Conservation (phyloP, 129 eudicot genomes). For the Solidago caesia region DNA sequence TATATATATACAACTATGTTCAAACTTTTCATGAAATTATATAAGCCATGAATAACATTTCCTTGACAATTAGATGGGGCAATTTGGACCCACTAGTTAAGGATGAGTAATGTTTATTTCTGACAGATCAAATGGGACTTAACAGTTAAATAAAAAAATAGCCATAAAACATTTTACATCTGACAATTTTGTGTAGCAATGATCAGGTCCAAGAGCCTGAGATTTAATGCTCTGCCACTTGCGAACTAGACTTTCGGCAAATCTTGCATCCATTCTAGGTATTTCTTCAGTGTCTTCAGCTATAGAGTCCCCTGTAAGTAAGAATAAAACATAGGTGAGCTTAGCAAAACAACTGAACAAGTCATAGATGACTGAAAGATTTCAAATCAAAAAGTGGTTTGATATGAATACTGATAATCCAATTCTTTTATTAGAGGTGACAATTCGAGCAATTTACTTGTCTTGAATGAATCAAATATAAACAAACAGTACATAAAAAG, state of each 20-base stretch:
- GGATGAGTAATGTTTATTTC: background rate
- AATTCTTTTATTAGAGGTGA: background rate
- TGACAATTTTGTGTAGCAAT: slow-evolving; percentile 54
- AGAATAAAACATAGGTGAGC: background rate
- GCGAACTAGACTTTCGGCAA: slow-evolving; percentile 81
- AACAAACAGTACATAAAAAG: background rate
- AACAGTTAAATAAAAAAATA: background rate
- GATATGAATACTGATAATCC: background rate
- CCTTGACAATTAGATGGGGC: background rate
- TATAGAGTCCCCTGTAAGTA: slow-evolving; percentile 44
- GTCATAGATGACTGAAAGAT: background rate
- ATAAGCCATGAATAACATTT: background rate
- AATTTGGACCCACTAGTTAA: background rate
- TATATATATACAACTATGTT: background rate
- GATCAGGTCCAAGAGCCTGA: slow-evolving; percentile 90
- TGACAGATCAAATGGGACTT: background rate
- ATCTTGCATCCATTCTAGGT: slow-evolving; percentile 90
- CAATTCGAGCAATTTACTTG: background rate
- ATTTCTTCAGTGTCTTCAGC: slow-evolving; percentile 54
- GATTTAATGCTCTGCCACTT: slow-evolving; percentile 91
- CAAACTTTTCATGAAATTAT: background rate
- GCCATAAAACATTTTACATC: slow-evolving; percentile 50
- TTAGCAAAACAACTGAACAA: background rate
- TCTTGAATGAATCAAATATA: background rate
- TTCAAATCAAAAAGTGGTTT: background rate